phyloP scores from a whole-genome alignment of 2,329 filamentous ascomycete species.

The Botrytis aclada region DNA sequence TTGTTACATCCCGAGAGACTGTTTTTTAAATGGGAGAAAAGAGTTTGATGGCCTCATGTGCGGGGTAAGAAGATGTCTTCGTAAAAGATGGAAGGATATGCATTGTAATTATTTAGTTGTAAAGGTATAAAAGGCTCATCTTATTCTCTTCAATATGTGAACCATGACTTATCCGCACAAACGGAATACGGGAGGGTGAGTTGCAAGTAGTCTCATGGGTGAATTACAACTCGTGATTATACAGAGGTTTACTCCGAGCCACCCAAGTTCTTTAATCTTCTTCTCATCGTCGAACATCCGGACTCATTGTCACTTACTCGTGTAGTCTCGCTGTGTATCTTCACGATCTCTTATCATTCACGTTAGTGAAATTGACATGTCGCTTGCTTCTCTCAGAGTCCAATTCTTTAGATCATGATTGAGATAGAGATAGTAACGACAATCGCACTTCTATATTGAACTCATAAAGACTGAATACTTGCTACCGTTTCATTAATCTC shows the following conservation, averaged over 20 bases:
- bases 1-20: background rate
- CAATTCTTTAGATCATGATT: too few species aligned
- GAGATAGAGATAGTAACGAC: too few species aligned
- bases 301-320: background rate
- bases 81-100: background rate
- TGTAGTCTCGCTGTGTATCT: background rate
- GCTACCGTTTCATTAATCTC: too few species aligned
- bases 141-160: background rate
- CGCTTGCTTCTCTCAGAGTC: too few species aligned
- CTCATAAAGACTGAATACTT: too few species aligned
- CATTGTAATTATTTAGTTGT: background rate
- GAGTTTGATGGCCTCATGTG: background rate
- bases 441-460: too few species aligned
- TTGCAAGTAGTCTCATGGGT: background rate
- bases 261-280: background rate
- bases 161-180: background rate
- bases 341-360: background rate
- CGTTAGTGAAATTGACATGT: too few species aligned
- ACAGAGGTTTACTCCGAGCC: background rate
- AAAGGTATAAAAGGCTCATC: background rate
- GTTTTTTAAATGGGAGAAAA: constrained; percentile 1
- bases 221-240: background rate
- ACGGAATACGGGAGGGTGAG: background rate
- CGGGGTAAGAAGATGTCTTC: background rate
- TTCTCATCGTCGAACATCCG: background rate